These are phyloP conservation scores for Eucalyptus erythrocorys DNA, from an alignment of 345 rosid species.

Conservation along the genomic window DNA sequence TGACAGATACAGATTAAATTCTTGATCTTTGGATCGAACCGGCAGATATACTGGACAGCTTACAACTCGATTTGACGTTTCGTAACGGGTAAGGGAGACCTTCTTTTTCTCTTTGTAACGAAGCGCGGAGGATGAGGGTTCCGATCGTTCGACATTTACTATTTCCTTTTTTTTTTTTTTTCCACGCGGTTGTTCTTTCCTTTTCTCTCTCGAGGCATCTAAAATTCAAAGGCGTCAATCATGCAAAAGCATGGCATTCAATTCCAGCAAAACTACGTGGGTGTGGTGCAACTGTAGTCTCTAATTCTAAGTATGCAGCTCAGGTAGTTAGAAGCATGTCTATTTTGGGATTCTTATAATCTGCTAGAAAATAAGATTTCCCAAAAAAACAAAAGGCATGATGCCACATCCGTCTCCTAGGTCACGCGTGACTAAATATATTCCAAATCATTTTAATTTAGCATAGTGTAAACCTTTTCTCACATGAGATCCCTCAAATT, in stretches of 20 bases:
- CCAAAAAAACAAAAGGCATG: background rate
- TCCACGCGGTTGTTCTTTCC: background rate
- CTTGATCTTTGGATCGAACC: background rate
- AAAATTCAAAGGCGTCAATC: background rate
- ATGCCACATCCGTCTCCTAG: background rate
- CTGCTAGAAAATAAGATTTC: background rate
- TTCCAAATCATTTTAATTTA: background rate
- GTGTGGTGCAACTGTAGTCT: background rate
- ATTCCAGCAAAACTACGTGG: background rate
- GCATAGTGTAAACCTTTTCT: background rate
- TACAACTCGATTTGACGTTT: background rate
- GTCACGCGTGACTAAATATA: background rate
- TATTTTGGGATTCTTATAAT: background rate
- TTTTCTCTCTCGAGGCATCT: background rate
- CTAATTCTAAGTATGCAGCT: background rate
- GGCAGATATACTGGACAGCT: background rate
- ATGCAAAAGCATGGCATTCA: background rate
- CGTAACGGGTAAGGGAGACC: background rate
- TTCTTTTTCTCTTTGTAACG: background rate
- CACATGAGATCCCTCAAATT: background rate
- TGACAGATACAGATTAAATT: no score
- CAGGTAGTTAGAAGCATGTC: background rate
- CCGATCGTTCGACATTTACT: background rate
- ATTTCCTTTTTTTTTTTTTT: background rate
- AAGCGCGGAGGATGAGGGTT: background rate